Evolutionary conservation across 1,284 basidiomycete genomes (phyloP).

Genomic region (Ustilago shanxiensis): DNA sequence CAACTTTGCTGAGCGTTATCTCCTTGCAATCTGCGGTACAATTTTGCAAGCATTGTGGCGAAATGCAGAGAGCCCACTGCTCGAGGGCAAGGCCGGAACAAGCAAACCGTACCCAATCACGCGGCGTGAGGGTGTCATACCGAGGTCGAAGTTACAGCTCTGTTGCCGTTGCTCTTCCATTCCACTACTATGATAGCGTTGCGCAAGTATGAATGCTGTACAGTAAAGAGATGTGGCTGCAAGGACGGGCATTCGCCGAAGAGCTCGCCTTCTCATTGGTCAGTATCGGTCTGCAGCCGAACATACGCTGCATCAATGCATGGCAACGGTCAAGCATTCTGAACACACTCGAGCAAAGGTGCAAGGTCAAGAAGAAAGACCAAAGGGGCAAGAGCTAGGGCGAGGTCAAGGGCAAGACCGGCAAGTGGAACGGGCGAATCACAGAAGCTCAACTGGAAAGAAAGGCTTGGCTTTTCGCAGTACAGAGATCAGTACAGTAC

Average conservation of each 20-base stretch:
- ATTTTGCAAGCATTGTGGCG: background rate
- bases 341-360: background rate
- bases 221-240: slow-evolving; percentile 1
- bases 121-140: background rate
- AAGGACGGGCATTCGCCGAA: slow-evolving; percentile 28
- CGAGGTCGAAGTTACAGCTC: slow-evolving; percentile 3
- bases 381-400: too few species aligned
- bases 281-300: slow-evolving; percentile 15
- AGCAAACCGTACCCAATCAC: slow-evolving; percentile 1
- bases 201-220: too few species aligned
- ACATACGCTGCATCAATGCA: background rate
- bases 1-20: slow-evolving; percentile 1
- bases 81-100: background rate
- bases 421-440: slow-evolving; percentile 7
- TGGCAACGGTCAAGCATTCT: too few species aligned
- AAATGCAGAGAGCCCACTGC: background rate
- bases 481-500: too few species aligned
- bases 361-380: background rate
- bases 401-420: too few species aligned
- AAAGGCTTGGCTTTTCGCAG: slow-evolving; percentile 10
- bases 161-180: slow-evolving; percentile 11
- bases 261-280: slow-evolving; percentile 19
- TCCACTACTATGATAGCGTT: too few species aligned
- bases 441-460: background rate
- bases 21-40: background rate